Base-by-base conservation (phyloP, 179 eudicot genomes). In the Pouteria campechiana region DNA sequence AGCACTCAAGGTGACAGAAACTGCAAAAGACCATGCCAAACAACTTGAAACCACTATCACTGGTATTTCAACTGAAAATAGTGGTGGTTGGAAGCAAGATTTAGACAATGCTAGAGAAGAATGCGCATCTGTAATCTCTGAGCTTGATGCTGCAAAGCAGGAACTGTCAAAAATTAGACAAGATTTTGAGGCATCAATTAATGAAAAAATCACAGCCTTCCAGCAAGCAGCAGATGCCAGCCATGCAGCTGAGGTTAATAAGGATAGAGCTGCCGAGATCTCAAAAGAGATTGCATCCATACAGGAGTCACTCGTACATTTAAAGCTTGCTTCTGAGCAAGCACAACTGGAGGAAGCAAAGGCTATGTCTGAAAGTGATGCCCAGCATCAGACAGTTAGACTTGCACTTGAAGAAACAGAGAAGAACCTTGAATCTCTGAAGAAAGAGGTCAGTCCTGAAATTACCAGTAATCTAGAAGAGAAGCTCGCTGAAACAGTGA, bases 141-240 rank as follows among this genome's bases (percentile, higher is more conserved):
- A 79, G 45, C 74, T 87, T 3, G 69, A 78, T 60, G 48, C 73
- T 36, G 85, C 85, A 30, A 92, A 92, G 72, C 75, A 73, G 50
- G 81, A 72, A 48, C 72, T 82, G 10, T 72, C 83, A 25, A 75
- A 67, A 49, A 61, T 70, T 9, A 76, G 78, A 37, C 92, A 70
- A 59, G 94, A 73, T 52, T 64, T 47, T 49, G 62, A 68, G 25
- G 57, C 80, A 8, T 62, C 72, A 45, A 29, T 60, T 31, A 77
- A 73, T 57, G 78, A 61, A 18, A 82, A 73, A 63, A 50, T 64
- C 35, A 37, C 44, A 38, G 84, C 94, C 14, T 24, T 39, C 17
- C 77, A 64, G 57, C 79, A 65, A 63, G 73, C 53, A 37, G 65
- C 45, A 38, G 90, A 73, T 57, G 87, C 98, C 33, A 75, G 73